phyloP scores from a whole-genome alignment of 2,329 filamentous ascomycete genomes.

The Calonectria multiphialidica region DNA sequence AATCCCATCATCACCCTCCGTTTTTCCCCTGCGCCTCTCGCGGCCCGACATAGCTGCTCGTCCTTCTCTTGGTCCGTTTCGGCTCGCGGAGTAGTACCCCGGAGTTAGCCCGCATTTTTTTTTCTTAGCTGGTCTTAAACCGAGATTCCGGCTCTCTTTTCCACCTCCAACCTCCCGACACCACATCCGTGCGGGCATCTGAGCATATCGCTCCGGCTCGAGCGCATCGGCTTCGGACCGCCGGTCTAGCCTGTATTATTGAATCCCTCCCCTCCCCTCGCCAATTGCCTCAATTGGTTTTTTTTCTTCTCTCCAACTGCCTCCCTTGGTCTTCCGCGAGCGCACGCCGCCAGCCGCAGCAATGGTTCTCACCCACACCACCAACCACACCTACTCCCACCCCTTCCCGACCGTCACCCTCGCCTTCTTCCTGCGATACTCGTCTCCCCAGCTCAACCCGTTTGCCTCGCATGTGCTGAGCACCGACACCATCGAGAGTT shows the following conservation, averaged over 20 bases:
- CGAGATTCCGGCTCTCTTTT: conserved; percentile 41
- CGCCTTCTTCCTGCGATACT: conserved; percentile 91
- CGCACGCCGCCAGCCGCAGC: conserved; percentile 44
- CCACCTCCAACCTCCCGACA: conserved; percentile 36
- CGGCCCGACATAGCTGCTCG: conserved; percentile 44
- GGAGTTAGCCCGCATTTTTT: conserved; percentile 34
- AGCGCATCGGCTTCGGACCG: background rate
- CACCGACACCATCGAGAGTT: conserved; percentile 83
- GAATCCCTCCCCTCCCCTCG: background rate
- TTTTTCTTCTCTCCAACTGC: conserved; percentile 15
- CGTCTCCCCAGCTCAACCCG: conserved; percentile 77
- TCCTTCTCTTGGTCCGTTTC: conserved; percentile 26
- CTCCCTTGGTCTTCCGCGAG: conserved; percentile 23
- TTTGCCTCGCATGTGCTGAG: conserved; percentile 86
- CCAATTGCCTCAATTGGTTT: conserved; percentile 30
- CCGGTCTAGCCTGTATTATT: background rate
- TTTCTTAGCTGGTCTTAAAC: conserved; percentile 34
- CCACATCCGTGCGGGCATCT: conserved; percentile 30
- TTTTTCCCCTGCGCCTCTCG: conserved; percentile 32
- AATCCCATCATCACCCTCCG: conserved; percentile 1
- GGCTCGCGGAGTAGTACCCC: conserved; percentile 28
- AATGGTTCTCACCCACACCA: conserved; percentile 75
- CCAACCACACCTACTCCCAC: conserved; percentile 81
- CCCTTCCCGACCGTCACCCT: conserved; percentile 88
- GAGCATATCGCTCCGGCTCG: conserved; percentile 30